phyloP scores from a whole-genome alignment of 78 protist genomes.

The Pelomyxa schiedti region DNA sequence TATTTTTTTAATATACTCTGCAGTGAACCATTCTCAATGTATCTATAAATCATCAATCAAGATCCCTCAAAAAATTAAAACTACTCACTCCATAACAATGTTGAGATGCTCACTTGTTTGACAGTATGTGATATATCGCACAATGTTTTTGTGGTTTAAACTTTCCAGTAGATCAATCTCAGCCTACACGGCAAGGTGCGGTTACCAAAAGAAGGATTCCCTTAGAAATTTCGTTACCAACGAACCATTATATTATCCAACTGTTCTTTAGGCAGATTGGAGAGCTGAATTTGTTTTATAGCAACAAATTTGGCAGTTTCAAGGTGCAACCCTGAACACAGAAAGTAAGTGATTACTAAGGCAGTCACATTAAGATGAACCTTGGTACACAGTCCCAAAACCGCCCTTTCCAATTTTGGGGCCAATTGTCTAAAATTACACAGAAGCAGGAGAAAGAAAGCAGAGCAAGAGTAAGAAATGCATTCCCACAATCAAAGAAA shows the following conservation, averaged over 20 bases:
- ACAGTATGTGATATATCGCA: slow-evolving; percentile 46
- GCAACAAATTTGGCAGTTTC: slow-evolving; percentile 68
- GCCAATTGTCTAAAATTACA: slow-evolving; percentile 23
- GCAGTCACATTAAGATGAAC: too few species aligned
- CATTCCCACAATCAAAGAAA: too few species aligned
- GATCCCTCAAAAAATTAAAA: background rate
- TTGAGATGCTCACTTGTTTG: slow-evolving; percentile 42
- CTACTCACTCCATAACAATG: slow-evolving; percentile 76
- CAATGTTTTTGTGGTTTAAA: slow-evolving; percentile 71
- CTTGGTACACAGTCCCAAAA: slow-evolving; percentile 51
- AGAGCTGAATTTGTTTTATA: slow-evolving; percentile 60
- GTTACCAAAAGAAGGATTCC: background rate
- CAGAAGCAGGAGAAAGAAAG: too few species aligned
- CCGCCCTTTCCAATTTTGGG: slow-evolving; percentile 56
- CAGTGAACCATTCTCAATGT: slow-evolving; percentile 85
- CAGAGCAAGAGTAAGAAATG: too few species aligned
- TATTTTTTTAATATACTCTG: slow-evolving; percentile 50
- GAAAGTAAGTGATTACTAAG: background rate
- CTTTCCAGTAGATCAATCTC: slow-evolving; percentile 69
- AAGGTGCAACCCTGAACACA: too few species aligned
- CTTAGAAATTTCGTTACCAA: background rate
- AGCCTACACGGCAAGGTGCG: background rate
- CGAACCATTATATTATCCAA: slow-evolving; percentile 5
- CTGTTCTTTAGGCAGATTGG: slow-evolving; percentile 45
- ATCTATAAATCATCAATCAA: slow-evolving; percentile 16